Conservation (phyloP, 2,329 filamentous ascomycete species). For the Coccinonectria pachysandricola region DNA sequence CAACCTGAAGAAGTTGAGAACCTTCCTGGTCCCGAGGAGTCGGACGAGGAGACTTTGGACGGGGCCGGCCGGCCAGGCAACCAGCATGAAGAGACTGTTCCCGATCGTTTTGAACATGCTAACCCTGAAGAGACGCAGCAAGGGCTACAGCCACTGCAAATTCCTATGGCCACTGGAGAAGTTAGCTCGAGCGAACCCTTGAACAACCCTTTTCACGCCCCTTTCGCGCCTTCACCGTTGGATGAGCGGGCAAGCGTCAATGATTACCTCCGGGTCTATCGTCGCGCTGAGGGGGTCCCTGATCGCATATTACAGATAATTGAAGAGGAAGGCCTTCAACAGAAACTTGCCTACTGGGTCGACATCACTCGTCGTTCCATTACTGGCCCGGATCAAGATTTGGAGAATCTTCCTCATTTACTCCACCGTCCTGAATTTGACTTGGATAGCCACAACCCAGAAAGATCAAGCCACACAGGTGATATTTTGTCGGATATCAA, state of each 20-base stretch:
- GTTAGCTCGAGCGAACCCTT: constrained; percentile 2
- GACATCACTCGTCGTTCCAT: constrained; percentile 34
- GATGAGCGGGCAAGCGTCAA: constrained; percentile 18
- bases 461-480: constrained; percentile 14
- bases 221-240: no score
- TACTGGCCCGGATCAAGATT: constrained; percentile 5
- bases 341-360: constrained; percentile 50
- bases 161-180: constrained; percentile 5
- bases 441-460: constrained; percentile 5
- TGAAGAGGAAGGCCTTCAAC: constrained; percentile 46
- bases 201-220: constrained; percentile 1
- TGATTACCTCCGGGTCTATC: constrained; percentile 43
- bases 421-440: constrained; percentile 2
- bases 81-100: constrained; percentile 7
- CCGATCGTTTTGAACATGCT: constrained; percentile 5
- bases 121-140: constrained; percentile 6
- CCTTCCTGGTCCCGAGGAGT: constrained; percentile 14
- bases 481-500: constrained; percentile 15
- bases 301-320: constrained; percentile 51
- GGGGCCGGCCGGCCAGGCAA: constrained; percentile 10
- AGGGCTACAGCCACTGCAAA: constrained; percentile 7
- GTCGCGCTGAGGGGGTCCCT: constrained; percentile 48
- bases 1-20: constrained; percentile 14
- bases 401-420: constrained; percentile 1
- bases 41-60: constrained; percentile 24